Percentiles rank a stretch among this genome's conserved stretches.
phyloP scores from a whole-genome alignment of 495 filamentous ascomycete genomes.

The Aspergillus olivimuriae region DNA sequence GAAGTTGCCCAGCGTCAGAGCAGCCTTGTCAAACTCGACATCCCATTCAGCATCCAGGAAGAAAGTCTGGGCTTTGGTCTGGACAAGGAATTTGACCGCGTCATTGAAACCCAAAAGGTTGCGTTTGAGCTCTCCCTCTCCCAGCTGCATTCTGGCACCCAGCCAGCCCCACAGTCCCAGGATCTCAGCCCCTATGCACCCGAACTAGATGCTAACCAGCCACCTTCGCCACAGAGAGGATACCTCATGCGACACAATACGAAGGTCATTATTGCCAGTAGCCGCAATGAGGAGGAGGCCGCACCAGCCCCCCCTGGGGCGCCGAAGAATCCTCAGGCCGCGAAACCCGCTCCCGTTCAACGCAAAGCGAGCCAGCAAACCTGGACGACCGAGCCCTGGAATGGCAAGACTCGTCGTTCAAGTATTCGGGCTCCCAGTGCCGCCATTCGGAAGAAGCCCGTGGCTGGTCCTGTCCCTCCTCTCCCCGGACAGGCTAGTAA shows the following conservation, averaged over 20 bases:
- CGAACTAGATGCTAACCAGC: constrained; percentile 49
- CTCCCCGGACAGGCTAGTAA: constrained; percentile 85
- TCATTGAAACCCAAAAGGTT: constrained; percentile 99
- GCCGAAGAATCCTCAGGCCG: constrained; percentile 45
- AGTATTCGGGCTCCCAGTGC: constrained; percentile 55
- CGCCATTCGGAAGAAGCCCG: constrained; percentile 59
- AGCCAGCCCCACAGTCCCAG: constrained; percentile 9
- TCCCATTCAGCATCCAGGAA: constrained; percentile 49
- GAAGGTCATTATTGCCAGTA: constrained; percentile 86
- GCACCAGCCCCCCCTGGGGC: constrained; percentile 40
- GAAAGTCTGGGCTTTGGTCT: constrained; percentile 70
- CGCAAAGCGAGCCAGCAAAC: constrained; percentile 74
- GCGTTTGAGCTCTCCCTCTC: constrained; percentile 50
- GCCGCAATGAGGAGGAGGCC: constrained; percentile 47
- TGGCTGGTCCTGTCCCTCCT: constrained; percentile 63
- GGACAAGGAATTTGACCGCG: constrained; percentile 86
- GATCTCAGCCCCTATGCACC: constrained; percentile 4
- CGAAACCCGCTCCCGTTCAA: constrained; percentile 61
- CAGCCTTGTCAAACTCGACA: constrained; percentile 60
- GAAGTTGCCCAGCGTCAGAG: constrained; percentile 38
- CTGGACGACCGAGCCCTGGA: constrained; percentile 97
- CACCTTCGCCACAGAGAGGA: constrained; percentile 68
- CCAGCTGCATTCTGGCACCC: constrained; percentile 15
- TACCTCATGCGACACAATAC: constrained; percentile 99
- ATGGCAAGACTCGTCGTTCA: constrained; percentile 63